Evolutionary conservation across 2,329 filamentous ascomycete species (phyloP).

Genomic region (Pseudocercospora musae): DNA sequence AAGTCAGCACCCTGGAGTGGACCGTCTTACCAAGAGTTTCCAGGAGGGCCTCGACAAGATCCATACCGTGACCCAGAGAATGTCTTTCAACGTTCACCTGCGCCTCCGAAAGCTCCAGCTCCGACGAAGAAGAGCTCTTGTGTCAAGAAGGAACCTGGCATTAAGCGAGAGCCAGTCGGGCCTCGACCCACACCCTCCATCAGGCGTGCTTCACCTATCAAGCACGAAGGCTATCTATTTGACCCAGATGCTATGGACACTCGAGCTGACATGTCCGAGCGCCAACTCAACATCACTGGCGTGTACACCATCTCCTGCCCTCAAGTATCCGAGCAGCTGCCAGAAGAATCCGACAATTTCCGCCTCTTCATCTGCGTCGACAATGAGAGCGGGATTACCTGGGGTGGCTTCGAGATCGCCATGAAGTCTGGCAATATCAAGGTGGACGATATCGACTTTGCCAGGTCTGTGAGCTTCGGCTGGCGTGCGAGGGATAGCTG

Average conservation of each 20-base stretch:
- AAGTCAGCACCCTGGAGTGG: not conserved
- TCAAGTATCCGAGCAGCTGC: constrained; percentile 20
- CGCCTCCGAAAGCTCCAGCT: not conserved
- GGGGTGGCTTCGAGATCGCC: constrained; percentile 48
- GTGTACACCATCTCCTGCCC: constrained; percentile 41
- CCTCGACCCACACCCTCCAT: not conserved
- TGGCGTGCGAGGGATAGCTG: constrained; percentile 36
- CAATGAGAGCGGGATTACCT: constrained; percentile 38
- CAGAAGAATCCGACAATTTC: constrained; percentile 28
- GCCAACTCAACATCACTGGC: constrained; percentile 42
- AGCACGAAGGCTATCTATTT: constrained; percentile 18
- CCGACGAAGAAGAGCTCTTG: not conserved
- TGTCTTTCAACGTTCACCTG: not conserved
- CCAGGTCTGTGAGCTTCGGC: constrained; percentile 20
- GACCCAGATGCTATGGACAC: constrained; percentile 23
- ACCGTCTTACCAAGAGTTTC: not conserved
- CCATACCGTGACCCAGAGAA: not conserved
- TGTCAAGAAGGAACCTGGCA: constrained; percentile 15
- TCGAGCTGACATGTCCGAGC: constrained; percentile 11
- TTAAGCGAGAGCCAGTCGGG: constrained; percentile 8
- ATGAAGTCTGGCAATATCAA: constrained; percentile 44
- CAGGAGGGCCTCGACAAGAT: not conserved
- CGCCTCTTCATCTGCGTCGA: constrained; percentile 41
- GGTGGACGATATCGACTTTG: constrained; percentile 32
- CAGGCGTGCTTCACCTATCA: constrained; percentile 4